These are phyloP conservation scores for Seiridium cupressi DNA, from an alignment of 2,329 filamentous ascomycete species.

Conservation along the genomic window DNA sequence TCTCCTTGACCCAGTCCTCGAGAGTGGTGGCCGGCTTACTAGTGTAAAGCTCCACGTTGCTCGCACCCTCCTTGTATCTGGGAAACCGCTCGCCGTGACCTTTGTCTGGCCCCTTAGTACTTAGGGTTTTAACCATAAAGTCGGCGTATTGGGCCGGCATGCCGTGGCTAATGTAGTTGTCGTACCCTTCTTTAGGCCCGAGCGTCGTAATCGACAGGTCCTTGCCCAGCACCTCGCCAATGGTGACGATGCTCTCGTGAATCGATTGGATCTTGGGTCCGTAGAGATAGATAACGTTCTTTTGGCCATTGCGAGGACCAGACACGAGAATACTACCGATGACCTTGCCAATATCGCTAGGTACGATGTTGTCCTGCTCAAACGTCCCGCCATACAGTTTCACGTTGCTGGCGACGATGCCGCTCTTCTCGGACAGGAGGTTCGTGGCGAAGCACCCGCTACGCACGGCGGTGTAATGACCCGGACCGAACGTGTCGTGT, in stretches of 20 bases:
- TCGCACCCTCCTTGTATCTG: conserved; percentile 6
- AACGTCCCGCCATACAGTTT: conserved; percentile 26
- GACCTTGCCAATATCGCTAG: conserved; percentile 43
- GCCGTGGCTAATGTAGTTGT: background rate
- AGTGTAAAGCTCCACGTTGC: conserved; percentile 7
- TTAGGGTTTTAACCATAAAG: background rate
- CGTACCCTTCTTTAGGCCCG: background rate
- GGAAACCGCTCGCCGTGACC: conserved; percentile 3
- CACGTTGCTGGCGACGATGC: conserved; percentile 25
- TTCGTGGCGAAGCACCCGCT: conserved; percentile 46
- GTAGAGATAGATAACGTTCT: conserved; percentile 33
- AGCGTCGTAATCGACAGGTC: conserved; percentile 12
- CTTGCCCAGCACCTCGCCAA: conserved; percentile 29
- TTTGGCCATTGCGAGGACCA: conserved; percentile 18
- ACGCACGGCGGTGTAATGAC: conserved; percentile 36
- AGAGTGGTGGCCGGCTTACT: conserved; percentile 5
- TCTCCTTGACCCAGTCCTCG: conserved; percentile 6
- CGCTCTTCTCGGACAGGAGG: conserved; percentile 21
- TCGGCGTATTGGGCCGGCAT: background rate
- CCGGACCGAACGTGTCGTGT: conserved; percentile 35
- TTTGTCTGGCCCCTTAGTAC: conserved; percentile 1
- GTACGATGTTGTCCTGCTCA: conserved; percentile 36
- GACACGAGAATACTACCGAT: conserved; percentile 35
- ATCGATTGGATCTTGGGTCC: conserved; percentile 33
- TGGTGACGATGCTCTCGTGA: conserved; percentile 22